These are phyloP conservation scores for Pseudogymnoascus destructans DNA, from an alignment of 2,329 filamentous ascomycete genomes.

Conservation along the genomic window DNA sequence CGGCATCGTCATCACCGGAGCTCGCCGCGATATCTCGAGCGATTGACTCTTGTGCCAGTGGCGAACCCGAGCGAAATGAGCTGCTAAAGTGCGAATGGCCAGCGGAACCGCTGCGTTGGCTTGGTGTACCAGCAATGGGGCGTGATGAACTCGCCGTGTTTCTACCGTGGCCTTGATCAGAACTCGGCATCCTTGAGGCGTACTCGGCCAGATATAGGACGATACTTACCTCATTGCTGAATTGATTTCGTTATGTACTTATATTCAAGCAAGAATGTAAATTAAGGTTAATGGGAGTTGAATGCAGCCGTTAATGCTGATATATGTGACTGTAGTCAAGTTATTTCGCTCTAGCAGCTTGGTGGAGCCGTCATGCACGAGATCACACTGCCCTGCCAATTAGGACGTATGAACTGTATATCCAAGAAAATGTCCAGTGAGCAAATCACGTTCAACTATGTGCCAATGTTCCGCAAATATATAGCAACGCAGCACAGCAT, in stretches of 20 bases:
- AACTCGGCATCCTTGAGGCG: no score
- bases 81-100: conserved; percentile 27
- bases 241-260: background rate
- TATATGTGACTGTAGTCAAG: background rate
- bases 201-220: background rate
- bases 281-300: background rate
- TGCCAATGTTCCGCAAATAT: background rate
- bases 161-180: background rate
- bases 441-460: background rate
- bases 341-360: background rate
- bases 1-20: conserved; percentile 43
- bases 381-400: background rate
- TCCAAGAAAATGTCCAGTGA: background rate
- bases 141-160: background rate
- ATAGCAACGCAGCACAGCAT: background rate
- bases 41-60: conserved; percentile 51
- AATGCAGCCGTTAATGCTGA: background rate
- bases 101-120: conserved; percentile 15
- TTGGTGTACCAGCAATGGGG: background rate
- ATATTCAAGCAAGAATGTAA: background rate
- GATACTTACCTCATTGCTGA: background rate
- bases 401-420: background rate
- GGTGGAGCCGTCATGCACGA: background rate
- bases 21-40: conserved; percentile 50
- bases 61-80: conserved; percentile 46